Percentiles rank a stretch among this genome's conserved stretches.
phyloP scores from a whole-genome alignment of 352 stramenopile species.

The Pythium guiyangense region DNA sequence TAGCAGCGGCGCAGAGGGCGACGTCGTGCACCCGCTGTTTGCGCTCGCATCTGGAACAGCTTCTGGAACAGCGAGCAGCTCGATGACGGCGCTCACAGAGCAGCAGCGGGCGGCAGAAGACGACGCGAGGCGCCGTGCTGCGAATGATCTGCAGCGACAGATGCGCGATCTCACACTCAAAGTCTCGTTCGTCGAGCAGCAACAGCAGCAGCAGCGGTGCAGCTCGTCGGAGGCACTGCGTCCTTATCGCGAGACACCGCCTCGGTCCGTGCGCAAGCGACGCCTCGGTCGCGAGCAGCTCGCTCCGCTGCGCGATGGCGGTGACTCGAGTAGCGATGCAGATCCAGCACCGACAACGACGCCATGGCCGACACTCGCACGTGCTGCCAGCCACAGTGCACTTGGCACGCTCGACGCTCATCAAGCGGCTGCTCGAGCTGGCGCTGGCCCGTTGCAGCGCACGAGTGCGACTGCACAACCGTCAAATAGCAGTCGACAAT shows the following conservation, averaged over 20 bases:
- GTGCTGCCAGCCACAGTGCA: constrained; percentile 6
- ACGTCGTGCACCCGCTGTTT: constrained; percentile 38
- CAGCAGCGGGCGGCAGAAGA: constrained; percentile 17
- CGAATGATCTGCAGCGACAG: constrained; percentile 12
- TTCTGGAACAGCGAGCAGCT: not conserved
- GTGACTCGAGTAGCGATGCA: not conserved
- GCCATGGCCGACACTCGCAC: not conserved
- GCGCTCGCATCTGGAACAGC: too few species aligned
- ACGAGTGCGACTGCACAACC: constrained; percentile 1
- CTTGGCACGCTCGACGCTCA: not conserved
- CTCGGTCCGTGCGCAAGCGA: constrained; percentile 11
- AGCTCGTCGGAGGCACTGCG: not conserved
- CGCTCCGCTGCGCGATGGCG: constrained; percentile 3
- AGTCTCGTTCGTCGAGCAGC: constrained; percentile 29
- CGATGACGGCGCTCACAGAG: constrained; percentile 9
- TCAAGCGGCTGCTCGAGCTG: not conserved
- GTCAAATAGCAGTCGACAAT: not conserved
- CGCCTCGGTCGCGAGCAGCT: constrained; percentile 14
- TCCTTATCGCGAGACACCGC: not conserved
- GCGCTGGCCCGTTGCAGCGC: not conserved
- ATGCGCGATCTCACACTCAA: constrained; percentile 28
- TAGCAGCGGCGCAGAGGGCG: constrained; percentile 14
- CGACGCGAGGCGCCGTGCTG: constrained; percentile 7
- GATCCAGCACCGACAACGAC: not conserved
- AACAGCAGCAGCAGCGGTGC: not conserved